Conservation (phyloP, 805 yeast genomes). For the Candida coleopterorum region DNA sequence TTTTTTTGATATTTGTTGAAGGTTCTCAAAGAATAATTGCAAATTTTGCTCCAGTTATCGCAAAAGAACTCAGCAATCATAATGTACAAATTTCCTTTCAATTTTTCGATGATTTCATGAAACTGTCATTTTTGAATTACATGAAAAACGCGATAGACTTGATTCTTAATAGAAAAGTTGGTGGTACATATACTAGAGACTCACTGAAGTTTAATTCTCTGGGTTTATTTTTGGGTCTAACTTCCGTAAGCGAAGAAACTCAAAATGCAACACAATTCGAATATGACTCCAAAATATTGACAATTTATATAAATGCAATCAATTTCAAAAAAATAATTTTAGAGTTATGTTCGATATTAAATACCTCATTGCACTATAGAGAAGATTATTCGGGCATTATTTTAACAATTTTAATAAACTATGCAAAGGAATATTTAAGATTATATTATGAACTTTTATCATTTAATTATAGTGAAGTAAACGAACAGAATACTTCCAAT, state of each 20-base stretch:
- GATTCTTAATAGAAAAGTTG: slow-evolving; percentile 44
- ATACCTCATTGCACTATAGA: slow-evolving; percentile 57
- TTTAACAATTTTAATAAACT: slow-evolving; percentile 32
- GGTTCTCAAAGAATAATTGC: slow-evolving; percentile 40
- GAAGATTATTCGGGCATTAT: slow-evolving; percentile 47
- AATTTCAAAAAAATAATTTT: slow-evolving; percentile 45
- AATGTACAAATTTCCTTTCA: slow-evolving; percentile 18
- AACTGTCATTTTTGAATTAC: slow-evolving; percentile 56
- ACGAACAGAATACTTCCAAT: neutral
- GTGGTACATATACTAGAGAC: slow-evolving; percentile 10
- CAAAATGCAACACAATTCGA: slow-evolving; percentile 2
- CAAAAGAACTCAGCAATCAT: neutral
- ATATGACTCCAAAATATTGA: slow-evolving; percentile 5
- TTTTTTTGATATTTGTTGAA: slow-evolving; percentile 63
- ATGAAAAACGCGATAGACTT: slow-evolving; percentile 51
- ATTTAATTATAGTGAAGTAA: slow-evolving; percentile 18
- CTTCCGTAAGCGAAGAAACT: slow-evolving; percentile 23
- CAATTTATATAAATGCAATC: slow-evolving; percentile 38
- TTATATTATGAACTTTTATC: slow-evolving; percentile 34
- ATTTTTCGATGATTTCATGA: slow-evolving; percentile 65
- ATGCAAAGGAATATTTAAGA: slow-evolving; percentile 27
- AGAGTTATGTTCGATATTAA: slow-evolving; percentile 47
- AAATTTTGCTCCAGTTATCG: slow-evolving; percentile 12
- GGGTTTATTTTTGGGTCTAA: slow-evolving; percentile 25
- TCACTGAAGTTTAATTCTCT: slow-evolving; percentile 2